Conservation (phyloP, 75 land plant species). For the Pinus albicaulis region DNA sequence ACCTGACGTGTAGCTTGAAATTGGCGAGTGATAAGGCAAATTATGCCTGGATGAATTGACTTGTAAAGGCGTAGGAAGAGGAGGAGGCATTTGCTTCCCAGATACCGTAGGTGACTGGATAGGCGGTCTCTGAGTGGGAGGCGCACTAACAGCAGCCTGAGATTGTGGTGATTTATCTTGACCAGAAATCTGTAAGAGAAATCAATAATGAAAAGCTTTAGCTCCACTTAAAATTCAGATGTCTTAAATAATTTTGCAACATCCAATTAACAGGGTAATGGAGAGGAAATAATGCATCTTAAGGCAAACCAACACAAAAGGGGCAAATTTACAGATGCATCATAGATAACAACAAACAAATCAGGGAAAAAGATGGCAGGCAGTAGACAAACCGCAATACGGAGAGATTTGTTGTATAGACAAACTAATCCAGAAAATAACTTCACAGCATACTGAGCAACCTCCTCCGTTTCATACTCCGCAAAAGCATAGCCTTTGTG, state of each 20-base stretch:
- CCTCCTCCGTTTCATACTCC: constrained; percentile 74
- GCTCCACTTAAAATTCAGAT: too few species aligned
- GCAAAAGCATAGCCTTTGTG: constrained; percentile 90
- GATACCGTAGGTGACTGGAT: not conserved
- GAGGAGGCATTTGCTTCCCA: constrained; percentile 9
- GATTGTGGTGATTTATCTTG: constrained; percentile 2
- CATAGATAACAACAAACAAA: too few species aligned
- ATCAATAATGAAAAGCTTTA: not conserved
- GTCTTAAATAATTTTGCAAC: too few species aligned
- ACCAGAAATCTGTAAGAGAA: not conserved
- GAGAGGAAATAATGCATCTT: too few species aligned
- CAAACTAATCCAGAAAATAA: constrained; percentile 83
- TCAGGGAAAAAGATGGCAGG: too few species aligned
- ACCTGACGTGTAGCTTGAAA: constrained; percentile 8
- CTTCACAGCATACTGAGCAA: constrained; percentile 84
- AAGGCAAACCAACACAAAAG: too few species aligned
- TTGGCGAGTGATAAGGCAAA: constrained; percentile 1
- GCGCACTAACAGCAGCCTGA: not conserved
- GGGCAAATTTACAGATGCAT: too few species aligned
- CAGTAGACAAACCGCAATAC: constrained; percentile 50
- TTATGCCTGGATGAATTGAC: not conserved
- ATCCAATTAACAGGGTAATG: too few species aligned
- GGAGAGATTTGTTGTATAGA: constrained; percentile 57
- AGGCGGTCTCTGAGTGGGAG: not conserved
- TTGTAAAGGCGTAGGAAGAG: not conserved